phyloP scores from a whole-genome alignment of 1,284 basidiomycete species.

The Stereum hirsutum region DNA sequence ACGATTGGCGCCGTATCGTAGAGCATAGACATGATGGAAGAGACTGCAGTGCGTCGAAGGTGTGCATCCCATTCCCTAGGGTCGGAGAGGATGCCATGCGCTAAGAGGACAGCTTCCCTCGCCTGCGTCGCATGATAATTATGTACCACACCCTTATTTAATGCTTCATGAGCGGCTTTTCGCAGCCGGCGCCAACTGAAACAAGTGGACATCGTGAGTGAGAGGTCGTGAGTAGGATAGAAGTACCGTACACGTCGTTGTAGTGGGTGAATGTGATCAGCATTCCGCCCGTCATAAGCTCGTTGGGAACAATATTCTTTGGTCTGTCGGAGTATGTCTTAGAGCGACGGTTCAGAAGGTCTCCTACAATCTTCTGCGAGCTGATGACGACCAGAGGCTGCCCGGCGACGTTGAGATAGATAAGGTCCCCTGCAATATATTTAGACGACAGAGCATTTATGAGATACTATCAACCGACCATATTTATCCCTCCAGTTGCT shows the following conservation, averaged over 20 bases:
- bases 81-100: background rate
- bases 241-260: constrained; percentile 3
- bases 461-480: too few relatives aligned
- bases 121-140: background rate
- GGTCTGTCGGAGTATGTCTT: constrained; percentile 15
- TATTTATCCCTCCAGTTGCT: constrained; percentile 6
- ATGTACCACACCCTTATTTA: background rate
- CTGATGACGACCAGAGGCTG: constrained; percentile 14
- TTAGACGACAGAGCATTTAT: too few relatives aligned
- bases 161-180: background rate
- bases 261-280: background rate
- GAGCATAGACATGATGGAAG: constrained; percentile 2
- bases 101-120: background rate
- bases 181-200: constrained; percentile 1
- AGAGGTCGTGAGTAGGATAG: background rate
- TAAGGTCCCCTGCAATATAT: constrained; percentile 15
- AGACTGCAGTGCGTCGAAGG: constrained; percentile 1
- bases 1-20: constrained; percentile 1
- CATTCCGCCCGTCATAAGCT: background rate
- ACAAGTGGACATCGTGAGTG: background rate
- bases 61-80: constrained; percentile 1
- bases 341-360: constrained; percentile 15
- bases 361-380: constrained; percentile 10
- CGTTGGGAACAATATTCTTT: background rate
- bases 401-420: constrained; percentile 14